Evolutionary conservation across 768 basidiomycete genomes (phyloP).

Genomic region (Termitomyces sp.): DNA sequence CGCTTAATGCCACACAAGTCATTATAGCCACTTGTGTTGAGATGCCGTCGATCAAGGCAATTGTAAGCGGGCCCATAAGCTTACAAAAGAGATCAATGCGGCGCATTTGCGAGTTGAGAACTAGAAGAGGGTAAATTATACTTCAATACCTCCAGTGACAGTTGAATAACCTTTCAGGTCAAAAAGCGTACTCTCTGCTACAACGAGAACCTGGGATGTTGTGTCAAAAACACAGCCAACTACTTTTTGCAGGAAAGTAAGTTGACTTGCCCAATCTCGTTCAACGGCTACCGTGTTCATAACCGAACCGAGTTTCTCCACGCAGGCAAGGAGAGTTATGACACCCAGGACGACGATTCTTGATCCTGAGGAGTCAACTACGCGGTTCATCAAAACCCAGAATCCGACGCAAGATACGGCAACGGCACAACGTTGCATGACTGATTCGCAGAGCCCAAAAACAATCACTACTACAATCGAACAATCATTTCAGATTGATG

Average conservation of each 20-base stretch:
- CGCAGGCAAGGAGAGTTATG: conserved; percentile 17
- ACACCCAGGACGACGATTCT: neutral
- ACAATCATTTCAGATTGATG: neutral
- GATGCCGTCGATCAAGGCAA: conserved; percentile 19
- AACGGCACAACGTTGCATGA: conserved; percentile 16
- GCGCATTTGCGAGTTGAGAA: conserved; percentile 23
- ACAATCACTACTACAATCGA: neutral
- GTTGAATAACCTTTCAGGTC: conserved; percentile 1
- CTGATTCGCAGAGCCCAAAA: neutral
- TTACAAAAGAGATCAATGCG: conserved; percentile 25
- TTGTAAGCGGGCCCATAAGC: conserved; percentile 17
- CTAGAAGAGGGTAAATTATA: conserved; percentile 6
- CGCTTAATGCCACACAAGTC: conserved; percentile 13
- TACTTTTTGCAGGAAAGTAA: neutral
- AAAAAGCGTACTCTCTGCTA: neutral
- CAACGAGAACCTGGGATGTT: conserved; percentile 1
- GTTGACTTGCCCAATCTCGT: conserved; percentile 21
- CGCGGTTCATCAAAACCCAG: conserved; percentile 3
- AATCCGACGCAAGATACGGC: conserved; percentile 18
- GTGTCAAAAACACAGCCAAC: neutral
- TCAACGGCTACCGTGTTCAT: conserved; percentile 22
- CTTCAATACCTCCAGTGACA: neutral
- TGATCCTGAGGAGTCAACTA: neutral
- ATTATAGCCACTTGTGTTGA: conserved; percentile 17
- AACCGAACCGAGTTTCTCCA: conserved; percentile 20